These are phyloP conservation scores for Arachnomyces sp. DNA, from an alignment of 2,329 filamentous ascomycete genomes.

Conservation along the genomic window DNA sequence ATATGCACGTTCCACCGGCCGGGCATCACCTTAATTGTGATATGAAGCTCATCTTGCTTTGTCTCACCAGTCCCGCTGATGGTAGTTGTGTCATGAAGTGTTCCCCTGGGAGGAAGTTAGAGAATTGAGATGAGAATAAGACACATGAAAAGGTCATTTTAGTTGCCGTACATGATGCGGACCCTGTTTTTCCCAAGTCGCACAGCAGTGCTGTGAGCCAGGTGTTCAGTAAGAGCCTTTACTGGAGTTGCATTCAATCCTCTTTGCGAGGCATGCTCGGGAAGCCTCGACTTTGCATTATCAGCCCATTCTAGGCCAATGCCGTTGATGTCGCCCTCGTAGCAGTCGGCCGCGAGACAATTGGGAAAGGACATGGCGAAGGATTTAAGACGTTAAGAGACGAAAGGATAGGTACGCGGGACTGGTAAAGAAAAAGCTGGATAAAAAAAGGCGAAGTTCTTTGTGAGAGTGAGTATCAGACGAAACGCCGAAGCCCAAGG, in stretches of 20 bases:
- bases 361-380: slow-evolving; percentile 4
- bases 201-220: slow-evolving; percentile 2
- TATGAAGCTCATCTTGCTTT: slow-evolving; percentile 2
- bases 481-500: too few species aligned
- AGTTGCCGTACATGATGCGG: slow-evolving; percentile 2
- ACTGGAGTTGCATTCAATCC: background rate
- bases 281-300: background rate
- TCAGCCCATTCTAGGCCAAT: slow-evolving; percentile 1
- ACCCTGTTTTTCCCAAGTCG: background rate
- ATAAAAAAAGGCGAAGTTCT: too few species aligned
- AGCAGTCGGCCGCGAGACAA: slow-evolving; percentile 2
- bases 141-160: background rate
- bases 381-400: too few species aligned
- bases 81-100: slow-evolving; percentile 4
- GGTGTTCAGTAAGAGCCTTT: slow-evolving; percentile 4
- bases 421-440: too few species aligned
- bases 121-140: slow-evolving; percentile 1
- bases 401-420: too few species aligned
- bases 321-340: slow-evolving; percentile 2
- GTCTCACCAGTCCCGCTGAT: background rate
- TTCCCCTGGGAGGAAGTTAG: slow-evolving; percentile 4
- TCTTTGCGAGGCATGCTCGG: background rate
- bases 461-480: too few species aligned
- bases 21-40: background rate
- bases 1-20: slow-evolving; percentile 4